Conservation (phyloP, 108 stramenopile genomes). For the Fragilaria radians region DNA sequence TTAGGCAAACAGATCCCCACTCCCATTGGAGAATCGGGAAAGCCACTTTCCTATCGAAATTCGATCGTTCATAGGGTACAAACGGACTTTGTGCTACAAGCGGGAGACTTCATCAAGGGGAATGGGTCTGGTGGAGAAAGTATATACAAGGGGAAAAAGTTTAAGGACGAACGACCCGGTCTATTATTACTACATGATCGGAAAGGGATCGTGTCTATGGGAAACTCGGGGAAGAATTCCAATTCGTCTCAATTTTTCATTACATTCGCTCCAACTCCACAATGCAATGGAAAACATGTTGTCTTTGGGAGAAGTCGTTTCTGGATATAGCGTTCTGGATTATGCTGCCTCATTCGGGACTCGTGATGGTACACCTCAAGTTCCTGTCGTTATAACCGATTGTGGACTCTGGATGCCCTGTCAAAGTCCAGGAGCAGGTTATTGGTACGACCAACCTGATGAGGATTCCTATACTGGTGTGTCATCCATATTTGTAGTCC, state of each 20-base stretch:
- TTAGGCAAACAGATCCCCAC: constrained; percentile 44
- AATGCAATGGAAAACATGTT: constrained; percentile 93
- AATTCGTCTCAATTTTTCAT: constrained; percentile 94
- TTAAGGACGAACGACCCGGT: constrained; percentile 90
- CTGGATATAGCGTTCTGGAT: constrained; percentile 70
- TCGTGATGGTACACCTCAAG: constrained; percentile 31
- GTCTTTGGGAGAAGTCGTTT: constrained; percentile 88
- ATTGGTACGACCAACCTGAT: constrained; percentile 80
- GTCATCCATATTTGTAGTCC: constrained; percentile 60
- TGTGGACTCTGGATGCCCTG: constrained; percentile 33
- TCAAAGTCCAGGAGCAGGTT: constrained; percentile 36
- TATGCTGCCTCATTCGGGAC: constrained; percentile 42
- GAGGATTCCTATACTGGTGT: constrained; percentile 56
- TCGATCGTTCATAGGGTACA: constrained; percentile 77
- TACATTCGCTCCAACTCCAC: constrained; percentile 62
- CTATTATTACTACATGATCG: constrained; percentile 73
- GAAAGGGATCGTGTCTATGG: constrained; percentile 84
- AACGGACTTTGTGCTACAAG: constrained; percentile 81
- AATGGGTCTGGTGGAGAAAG: constrained; percentile 96
- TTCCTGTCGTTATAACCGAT: constrained; percentile 54
- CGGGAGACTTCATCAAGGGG: constrained; percentile 93
- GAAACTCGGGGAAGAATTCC: constrained; percentile 91
- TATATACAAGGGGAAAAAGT: constrained; percentile 83
- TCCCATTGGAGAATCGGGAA: constrained; percentile 75
- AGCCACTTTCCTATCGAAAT: constrained; percentile 65